phyloP scores from a whole-genome alignment of 331 rosid genomes.

The Rosa hybrid region DNA sequence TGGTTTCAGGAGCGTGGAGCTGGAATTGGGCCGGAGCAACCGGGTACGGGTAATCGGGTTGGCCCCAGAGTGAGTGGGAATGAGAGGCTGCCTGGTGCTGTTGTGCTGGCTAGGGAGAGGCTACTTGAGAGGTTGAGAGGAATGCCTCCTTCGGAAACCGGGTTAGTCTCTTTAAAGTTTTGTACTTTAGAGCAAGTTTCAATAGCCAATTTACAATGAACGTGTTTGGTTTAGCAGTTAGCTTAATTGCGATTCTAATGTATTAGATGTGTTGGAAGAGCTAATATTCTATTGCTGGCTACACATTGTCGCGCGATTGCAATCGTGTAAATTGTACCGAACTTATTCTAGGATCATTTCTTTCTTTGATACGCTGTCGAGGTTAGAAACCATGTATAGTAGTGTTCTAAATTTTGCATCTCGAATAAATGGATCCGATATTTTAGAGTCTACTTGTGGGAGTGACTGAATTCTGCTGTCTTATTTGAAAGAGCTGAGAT shows the following conservation, averaged over 20 bases:
- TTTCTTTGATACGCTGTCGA: neutral
- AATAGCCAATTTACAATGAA: neutral
- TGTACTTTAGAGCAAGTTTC: neutral
- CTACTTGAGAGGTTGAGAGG: slow-evolving; percentile 89
- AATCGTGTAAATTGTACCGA: neutral
- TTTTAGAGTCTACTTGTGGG: neutral
- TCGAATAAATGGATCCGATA: neutral
- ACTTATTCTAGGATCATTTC: neutral
- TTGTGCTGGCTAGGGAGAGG: slow-evolving; percentile 80
- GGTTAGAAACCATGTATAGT: neutral
- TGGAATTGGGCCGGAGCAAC: slow-evolving; percentile 42
- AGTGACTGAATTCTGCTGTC: neutral
- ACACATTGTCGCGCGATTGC: too few relatives aligned
- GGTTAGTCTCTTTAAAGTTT: slow-evolving; percentile 43
- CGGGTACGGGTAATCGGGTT: slow-evolving; percentile 30
- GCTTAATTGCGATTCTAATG: neutral
- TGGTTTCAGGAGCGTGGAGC: slow-evolving; percentile 43
- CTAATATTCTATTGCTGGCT: too few relatives aligned
- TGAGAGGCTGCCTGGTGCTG: slow-evolving; percentile 77
- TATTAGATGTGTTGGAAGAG: neutral
- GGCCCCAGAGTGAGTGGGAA: slow-evolving; percentile 33
- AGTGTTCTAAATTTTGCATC: neutral
- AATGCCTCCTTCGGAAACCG: slow-evolving; percentile 48
- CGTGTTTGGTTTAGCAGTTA: neutral
- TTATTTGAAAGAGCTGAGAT: neutral